A percentile compares a stretch with the other conserved stretches of the same genome.
These are phyloP conservation scores for Trebouxia sp. DNA, from an alignment of 139 green algal species.

Conservation along the genomic window DNA sequence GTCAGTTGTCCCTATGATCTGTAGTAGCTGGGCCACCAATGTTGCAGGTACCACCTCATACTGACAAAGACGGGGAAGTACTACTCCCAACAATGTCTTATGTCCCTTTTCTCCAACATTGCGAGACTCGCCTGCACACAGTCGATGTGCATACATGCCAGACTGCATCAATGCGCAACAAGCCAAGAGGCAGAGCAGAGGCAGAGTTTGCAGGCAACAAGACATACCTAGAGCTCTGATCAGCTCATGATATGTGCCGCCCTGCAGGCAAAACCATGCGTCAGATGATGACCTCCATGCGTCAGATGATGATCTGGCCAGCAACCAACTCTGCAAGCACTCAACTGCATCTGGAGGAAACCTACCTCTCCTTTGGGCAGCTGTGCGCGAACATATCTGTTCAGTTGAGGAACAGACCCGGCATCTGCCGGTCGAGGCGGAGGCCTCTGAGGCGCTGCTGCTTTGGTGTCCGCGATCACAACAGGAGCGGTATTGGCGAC, in stretches of 20 bases:
- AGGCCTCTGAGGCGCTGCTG: slow-evolving; percentile 19
- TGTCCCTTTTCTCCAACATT: slow-evolving; percentile 28
- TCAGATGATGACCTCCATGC: no score
- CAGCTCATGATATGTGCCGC: slow-evolving; percentile 7
- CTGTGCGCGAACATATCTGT: slow-evolving; percentile 19
- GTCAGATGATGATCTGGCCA: no score
- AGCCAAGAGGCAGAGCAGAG: neutral
- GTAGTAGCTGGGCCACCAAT: slow-evolving; percentile 44
- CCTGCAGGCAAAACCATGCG: neutral
- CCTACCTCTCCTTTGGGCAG: slow-evolving; percentile 36
- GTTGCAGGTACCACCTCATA: slow-evolving; percentile 42
- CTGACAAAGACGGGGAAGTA: slow-evolving; percentile 41
- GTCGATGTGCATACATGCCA: neutral
- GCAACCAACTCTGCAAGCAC: no score
- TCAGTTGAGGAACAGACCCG: slow-evolving; percentile 25
- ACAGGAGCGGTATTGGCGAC: neutral
- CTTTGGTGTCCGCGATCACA: neutral
- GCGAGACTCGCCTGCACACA: slow-evolving; percentile 21
- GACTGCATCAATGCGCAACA: neutral
- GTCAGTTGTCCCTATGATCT: slow-evolving; percentile 26
- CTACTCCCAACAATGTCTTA: slow-evolving; percentile 24
- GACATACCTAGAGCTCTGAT: slow-evolving; percentile 8
- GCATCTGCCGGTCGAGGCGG: neutral
- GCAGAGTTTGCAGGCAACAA: neutral
- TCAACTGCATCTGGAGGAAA: no score